These are phyloP conservation scores for Fraxinus pennsylvanica DNA, from an alignment of 257 asterid genomes.

Conservation along the genomic window DNA sequence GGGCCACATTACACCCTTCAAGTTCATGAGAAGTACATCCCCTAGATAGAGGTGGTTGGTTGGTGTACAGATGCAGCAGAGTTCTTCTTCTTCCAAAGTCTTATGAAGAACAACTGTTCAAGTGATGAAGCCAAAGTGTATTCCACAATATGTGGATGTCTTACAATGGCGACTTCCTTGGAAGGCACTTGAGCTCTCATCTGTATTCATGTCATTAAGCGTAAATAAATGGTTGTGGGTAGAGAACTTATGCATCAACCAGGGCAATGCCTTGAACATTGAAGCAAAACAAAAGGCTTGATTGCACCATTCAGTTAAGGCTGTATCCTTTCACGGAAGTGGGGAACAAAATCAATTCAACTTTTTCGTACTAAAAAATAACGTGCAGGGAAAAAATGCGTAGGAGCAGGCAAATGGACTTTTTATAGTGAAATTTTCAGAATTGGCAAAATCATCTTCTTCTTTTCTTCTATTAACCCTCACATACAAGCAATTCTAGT, in stretches of 20 bases:
- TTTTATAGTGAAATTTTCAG: background rate
- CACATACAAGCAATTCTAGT: background rate
- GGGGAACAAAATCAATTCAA: background rate
- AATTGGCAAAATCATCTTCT: background rate
- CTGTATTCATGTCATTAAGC: background rate
- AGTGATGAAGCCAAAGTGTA: conserved; percentile 35
- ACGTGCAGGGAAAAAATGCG: background rate
- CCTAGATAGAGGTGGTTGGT: conserved; percentile 35
- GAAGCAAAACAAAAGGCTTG: background rate
- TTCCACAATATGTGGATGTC: conserved; percentile 31
- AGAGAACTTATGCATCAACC: background rate
- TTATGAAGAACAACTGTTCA: conserved; percentile 24
- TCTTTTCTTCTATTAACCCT: background rate
- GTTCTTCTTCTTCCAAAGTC: conserved; percentile 18
- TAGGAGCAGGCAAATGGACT: background rate
- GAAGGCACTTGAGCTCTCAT: conserved; percentile 28
- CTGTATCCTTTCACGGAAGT: background rate
- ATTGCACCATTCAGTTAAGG: background rate
- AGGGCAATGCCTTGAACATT: background rate
- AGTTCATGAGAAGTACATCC: conserved; percentile 25
- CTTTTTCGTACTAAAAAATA: background rate
- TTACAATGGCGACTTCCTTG: conserved; percentile 32
- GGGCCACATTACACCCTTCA: conserved; percentile 27
- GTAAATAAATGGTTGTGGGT: background rate
- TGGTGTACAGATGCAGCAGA: conserved; percentile 25